phyloP scores from a whole-genome alignment of 768 basidiomycete genomes.

The Rhizopogon vesiculosus region DNA sequence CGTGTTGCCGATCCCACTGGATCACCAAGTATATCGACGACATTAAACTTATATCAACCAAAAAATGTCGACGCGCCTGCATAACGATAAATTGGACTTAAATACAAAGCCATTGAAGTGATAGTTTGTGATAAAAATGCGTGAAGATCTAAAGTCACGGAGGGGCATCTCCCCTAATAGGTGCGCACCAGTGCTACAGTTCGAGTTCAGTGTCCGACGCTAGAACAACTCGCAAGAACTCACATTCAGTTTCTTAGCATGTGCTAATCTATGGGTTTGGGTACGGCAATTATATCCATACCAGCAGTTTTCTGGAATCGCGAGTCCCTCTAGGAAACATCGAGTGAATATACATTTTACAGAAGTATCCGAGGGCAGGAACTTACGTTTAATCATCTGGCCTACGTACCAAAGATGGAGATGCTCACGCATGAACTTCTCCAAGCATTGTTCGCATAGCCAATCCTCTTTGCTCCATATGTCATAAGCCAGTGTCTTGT shows the following conservation, averaged over 20 bases:
- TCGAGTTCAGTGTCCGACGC: not conserved
- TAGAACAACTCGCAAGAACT: conserved; percentile 1
- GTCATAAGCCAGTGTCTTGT: conserved; percentile 12
- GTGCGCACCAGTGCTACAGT: not conserved
- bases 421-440: conserved; percentile 15
- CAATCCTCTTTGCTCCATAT: conserved; percentile 25
- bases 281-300: conserved; percentile 27
- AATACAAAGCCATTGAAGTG: not conserved
- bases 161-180: not conserved
- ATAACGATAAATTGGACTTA: not conserved
- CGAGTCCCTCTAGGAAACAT: not conserved
- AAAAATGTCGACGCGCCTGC: not conserved
- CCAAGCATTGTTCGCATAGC: conserved; percentile 28
- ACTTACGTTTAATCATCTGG: conserved; percentile 14
- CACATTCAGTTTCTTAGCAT: conserved; percentile 25
- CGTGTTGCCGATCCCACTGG: too few species aligned
- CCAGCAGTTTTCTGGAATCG: conserved; percentile 23
- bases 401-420: conserved; percentile 24
- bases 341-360: not conserved
- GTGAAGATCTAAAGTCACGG: not conserved
- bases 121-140: not conserved
- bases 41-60: too few species aligned
- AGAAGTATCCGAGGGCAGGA: not conserved
- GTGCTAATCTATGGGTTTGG: conserved; percentile 17
- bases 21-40: too few species aligned